phyloP scores from a whole-genome alignment of 768 basidiomycete species.

The Hemileccinum rubropunctum region DNA sequence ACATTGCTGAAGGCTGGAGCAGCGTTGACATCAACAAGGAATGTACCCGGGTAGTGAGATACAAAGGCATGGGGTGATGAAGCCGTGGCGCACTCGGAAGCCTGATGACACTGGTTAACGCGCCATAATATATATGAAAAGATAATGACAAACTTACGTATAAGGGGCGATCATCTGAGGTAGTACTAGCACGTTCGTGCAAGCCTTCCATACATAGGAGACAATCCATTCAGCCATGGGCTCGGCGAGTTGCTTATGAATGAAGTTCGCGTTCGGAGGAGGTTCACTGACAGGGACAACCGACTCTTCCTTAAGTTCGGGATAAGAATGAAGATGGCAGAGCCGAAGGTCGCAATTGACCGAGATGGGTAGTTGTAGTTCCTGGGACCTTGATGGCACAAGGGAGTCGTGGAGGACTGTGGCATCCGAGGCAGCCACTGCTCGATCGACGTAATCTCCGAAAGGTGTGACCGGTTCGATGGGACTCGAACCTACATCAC shows the following conservation, averaged over 20 bases:
- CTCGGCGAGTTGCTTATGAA: conserved; percentile 72
- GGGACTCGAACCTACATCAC: conserved; percentile 63
- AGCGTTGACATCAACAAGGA: conserved; percentile 75
- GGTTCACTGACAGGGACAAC: conserved; percentile 42
- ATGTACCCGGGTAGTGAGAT: conserved; percentile 60
- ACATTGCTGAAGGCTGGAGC: conserved; percentile 76
- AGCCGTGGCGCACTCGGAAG: conserved; percentile 31
- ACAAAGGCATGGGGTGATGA: conserved; percentile 40
- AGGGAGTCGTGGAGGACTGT: conserved; percentile 24
- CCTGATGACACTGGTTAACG: conserved; percentile 17
- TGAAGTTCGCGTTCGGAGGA: conserved; percentile 37
- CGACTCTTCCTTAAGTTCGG: conserved; percentile 20
- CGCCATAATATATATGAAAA: not conserved
- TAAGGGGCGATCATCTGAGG: conserved; percentile 51
- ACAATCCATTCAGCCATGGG: conserved; percentile 80
- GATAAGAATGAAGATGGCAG: conserved; percentile 17
- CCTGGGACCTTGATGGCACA: conserved; percentile 15
- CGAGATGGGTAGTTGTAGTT: conserved; percentile 20
- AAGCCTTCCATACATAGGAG: conserved; percentile 78
- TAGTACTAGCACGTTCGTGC: conserved; percentile 67
- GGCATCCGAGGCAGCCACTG: conserved; percentile 45
- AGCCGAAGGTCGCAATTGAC: conserved; percentile 27
- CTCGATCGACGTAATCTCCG: conserved; percentile 72
- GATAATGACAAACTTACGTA: conserved; percentile 43
- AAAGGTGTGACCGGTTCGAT: conserved; percentile 76